Base-by-base conservation (phyloP, 371 early-diverging fungal species). In the Haplosporangium sp. region DNA sequence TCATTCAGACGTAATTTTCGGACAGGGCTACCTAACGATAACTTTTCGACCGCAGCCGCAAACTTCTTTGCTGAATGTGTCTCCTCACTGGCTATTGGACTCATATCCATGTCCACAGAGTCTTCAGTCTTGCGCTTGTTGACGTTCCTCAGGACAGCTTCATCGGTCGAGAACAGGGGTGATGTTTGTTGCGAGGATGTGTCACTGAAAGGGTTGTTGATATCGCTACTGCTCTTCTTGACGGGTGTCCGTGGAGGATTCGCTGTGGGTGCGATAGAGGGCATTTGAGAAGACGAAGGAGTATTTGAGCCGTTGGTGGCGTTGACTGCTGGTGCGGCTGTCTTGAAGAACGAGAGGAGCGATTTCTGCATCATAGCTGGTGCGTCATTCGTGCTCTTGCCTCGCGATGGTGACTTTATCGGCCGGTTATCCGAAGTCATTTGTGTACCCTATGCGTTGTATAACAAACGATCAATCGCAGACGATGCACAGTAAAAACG, bases 331-430 rank as follows among this genome's bases (percentile, higher is more conserved):
- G 74, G 64, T 2, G 79, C 36, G 6, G 71, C 54, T 9, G 67
- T 50, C 40, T 81, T 81, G 76, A 84, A 84, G 69, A 82, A 84
- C 16, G 82, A 82, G 45, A 82, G 70, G 29, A 84, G 75, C 2
- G 84, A 75, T 64, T 73, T 73, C 64, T 84, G 84, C 18, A 72
- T 70, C 74, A 74, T 62, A 40, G 65, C 59, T 2, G 75, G 68
- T 48, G 61, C 66, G 45, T 6, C 20, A 51, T 37, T 29, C 11
- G 53, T 23, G 10, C 68, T 92, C 92, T 79, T 93, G 90, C 72
- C 82, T 82, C 66, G 85, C 83, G 72, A 86, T 76, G 75, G 69
- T 11, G 75, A 75, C 62, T 75, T 75, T n/a, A 50, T 21, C 9
- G 62, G 63, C 62, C 70, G 48, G 8, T 42, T 37, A 41, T 69